Evolutionary conservation across 768 basidiomycete genomes (phyloP), one percentile per base, ranked within the genome.

Genomic region (Lactarius sanguifluus): DNA sequence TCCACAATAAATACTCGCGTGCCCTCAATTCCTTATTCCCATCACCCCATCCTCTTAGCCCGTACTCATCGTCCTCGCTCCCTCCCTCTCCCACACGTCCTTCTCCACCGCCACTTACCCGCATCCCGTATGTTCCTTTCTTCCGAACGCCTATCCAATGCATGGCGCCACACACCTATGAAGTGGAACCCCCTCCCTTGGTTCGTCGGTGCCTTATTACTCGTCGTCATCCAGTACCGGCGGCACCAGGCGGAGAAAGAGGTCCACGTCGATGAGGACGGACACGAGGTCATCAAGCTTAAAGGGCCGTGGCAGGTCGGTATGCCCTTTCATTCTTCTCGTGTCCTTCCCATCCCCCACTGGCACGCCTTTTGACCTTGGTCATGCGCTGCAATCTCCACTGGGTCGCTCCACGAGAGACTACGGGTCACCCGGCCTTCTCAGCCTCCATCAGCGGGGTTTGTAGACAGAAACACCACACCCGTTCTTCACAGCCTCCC

Each of bases 171-270:
- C 72, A 95, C 96, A 0, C 93, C 94, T 0, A 95, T 91, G 41
- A 92, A 88, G 77, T 98, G 96, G 96, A 96, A 96, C 71, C 96
- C 96, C 12, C 83, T 98, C 55, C 95, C 95, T 18, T 78, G 96
- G 64, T 93, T 92, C 13, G 89, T 95, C 34, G 94, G 94, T 43
- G 94, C 93, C 2, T 81, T 94, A n/a, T 83, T 96, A 36, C 88
- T 96, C 40, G 85, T 92, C 69, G 83, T 84, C 58, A 79, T 94
- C 15, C 89, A 92, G 72, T 93, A 88, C 73, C 83, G 90, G 62
- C 85, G 74, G 67, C 73, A 71, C 76, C 79, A 68, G 77, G 82
- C 57, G 74, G 78, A 69, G 57, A 84, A 81, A 72, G 88, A 91
- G 74, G 89, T 92, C 36, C 84, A 86, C 63, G 82, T 95, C 2